phyloP scores from a whole-genome alignment of 192 early-diverging fungal species.

The Lunasporangiospora selenospora region DNA sequence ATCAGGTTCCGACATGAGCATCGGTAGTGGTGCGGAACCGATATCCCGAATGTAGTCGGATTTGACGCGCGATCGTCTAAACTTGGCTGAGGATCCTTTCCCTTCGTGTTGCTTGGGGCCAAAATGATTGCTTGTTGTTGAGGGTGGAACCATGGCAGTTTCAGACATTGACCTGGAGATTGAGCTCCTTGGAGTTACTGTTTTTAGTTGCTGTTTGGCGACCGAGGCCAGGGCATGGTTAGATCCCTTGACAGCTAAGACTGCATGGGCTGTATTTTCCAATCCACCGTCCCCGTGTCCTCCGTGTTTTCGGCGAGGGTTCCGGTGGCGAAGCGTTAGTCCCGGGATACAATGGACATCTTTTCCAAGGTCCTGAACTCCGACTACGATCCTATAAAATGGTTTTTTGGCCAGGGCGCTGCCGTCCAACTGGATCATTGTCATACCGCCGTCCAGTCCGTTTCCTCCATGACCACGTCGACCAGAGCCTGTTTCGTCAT shows the following conservation, averaged over 20 bases:
- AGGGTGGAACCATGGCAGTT: not conserved
- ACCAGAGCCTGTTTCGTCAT: not conserved
- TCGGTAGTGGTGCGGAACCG: too few species aligned
- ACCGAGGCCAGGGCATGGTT: not conserved
- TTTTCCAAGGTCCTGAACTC: too few species aligned
- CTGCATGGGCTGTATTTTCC: not conserved
- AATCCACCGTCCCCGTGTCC: not conserved
- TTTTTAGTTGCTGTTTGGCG: not conserved
- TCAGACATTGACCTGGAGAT: not conserved
- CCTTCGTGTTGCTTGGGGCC: too few species aligned
- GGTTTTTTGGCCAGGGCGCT: slow-evolving; percentile 18
- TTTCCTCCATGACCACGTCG: not conserved
- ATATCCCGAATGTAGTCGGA: not conserved
- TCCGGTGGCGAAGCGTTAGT: too few species aligned
- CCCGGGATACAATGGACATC: too few species aligned
- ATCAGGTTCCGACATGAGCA: too few species aligned
- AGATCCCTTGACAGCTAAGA: not conserved
- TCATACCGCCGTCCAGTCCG: too few species aligned
- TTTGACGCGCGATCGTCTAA: not conserved
- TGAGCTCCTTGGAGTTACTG: not conserved
- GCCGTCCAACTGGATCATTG: too few species aligned
- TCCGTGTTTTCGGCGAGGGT: not conserved
- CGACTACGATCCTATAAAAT: slow-evolving; percentile 26
- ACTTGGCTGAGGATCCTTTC: not conserved
- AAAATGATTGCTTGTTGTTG: too few species aligned